A percentile compares a stretch with the other conserved stretches of the same genome.
Evolutionary conservation across 2,329 filamentous ascomycete genomes (phyloP).

Genomic region (Arachnopeziza araneosa): DNA sequence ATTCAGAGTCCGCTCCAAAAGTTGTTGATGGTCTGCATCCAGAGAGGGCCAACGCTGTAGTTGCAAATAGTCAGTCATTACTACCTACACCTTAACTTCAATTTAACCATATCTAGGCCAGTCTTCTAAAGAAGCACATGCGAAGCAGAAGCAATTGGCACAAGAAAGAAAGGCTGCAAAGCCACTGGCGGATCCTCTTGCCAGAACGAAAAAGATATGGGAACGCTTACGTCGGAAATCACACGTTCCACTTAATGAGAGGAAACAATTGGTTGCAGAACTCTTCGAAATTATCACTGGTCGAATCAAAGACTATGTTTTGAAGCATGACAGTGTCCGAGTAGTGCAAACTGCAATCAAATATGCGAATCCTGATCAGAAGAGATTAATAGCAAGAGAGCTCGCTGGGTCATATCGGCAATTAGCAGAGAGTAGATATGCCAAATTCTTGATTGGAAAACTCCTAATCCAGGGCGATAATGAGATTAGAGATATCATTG

Average conservation of each 20-base stretch:
- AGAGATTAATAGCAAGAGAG: conserved; percentile 80
- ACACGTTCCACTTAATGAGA: conserved; percentile 83
- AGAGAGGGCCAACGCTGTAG: conserved; percentile 30
- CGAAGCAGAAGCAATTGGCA: conserved; percentile 83
- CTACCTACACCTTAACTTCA: background rate
- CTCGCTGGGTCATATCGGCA: conserved; percentile 78
- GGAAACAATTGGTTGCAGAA: conserved; percentile 80
- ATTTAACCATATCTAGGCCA: conserved; percentile 38
- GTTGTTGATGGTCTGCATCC: conserved; percentile 31
- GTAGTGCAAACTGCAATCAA: conserved; percentile 96
- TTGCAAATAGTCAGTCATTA: conserved; percentile 21
- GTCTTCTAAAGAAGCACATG: conserved; percentile 80
- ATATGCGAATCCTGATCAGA: conserved; percentile 80
- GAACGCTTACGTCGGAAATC: conserved; percentile 89
- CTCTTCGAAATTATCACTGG: conserved; percentile 89
- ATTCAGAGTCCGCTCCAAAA: conserved; percentile 33
- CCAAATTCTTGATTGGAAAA: conserved; percentile 96
- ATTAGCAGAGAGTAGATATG: conserved; percentile 90
- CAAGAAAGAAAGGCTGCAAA: conserved; percentile 89
- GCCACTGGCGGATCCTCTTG: conserved; percentile 84
- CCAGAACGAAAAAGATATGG: conserved; percentile 94
- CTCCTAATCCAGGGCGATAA: conserved; percentile 86
- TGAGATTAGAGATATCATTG: conserved; percentile 80
- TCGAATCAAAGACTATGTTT: conserved; percentile 87
- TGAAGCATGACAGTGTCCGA: conserved; percentile 97